These are phyloP conservation scores for Elaeis guineensis DNA, from an alignment of 176 grass and related monocot species.

Conservation along the genomic window DNA sequence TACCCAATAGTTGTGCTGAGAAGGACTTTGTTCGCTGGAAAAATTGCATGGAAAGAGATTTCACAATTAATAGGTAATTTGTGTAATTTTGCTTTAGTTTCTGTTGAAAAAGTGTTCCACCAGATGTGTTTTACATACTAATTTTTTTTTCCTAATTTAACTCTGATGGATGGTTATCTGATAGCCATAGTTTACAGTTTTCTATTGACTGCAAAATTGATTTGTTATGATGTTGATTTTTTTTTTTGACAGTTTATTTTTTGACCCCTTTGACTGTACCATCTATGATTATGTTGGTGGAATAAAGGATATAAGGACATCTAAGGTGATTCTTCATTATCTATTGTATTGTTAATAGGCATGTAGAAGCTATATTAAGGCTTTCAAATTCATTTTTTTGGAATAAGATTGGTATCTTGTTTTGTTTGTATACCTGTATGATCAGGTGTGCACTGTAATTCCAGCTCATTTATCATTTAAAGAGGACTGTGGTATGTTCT, in stretches of 20 bases:
- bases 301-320: slow-evolving; percentile 62
- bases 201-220: neutral
- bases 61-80: slow-evolving; percentile 78
- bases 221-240: neutral
- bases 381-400: no score
- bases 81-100: neutral
- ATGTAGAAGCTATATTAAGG: no score
- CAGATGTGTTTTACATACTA: no score
- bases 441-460: slow-evolving; percentile 63
- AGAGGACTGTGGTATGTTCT: slow-evolving; percentile 67
- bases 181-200: no score
- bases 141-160: no score
- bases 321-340: slow-evolving; percentile 40
- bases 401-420: neutral
- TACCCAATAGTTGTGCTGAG: slow-evolving; percentile 25
- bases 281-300: slow-evolving; percentile 96
- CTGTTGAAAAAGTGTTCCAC: no score
- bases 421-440: slow-evolving; percentile 23
- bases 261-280: slow-evolving; percentile 42
- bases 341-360: no score
- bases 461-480: slow-evolving; percentile 70
- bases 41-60: slow-evolving; percentile 74
- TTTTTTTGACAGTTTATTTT: slow-evolving; percentile 61
- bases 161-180: no score
- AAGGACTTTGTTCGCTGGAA: slow-evolving; percentile 70